Evolutionary conservation across 352 stramenopile genomes (phyloP).

Genomic region (Aphanomyces euteiches): DNA sequence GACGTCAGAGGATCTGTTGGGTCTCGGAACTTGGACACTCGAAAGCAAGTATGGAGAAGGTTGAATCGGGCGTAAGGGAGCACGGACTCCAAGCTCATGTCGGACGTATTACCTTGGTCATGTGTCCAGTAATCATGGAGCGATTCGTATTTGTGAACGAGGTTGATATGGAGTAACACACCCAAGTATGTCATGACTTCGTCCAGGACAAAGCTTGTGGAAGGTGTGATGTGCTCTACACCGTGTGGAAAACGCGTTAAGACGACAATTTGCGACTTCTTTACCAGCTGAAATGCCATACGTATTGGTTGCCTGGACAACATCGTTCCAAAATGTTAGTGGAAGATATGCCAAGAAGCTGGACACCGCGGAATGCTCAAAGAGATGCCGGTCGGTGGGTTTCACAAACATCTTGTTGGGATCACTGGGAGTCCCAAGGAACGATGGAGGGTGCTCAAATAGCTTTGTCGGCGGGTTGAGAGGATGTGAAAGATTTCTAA

Average conservation of each 20-base stretch:
- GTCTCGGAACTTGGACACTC: conserved; percentile 6
- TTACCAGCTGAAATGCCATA: conserved; percentile 3
- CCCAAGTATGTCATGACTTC: conserved; percentile 4
- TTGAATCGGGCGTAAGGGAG: neutral
- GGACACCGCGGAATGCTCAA: conserved; percentile 7
- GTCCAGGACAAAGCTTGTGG: neutral
- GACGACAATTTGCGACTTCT: no score
- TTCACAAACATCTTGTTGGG: neutral
- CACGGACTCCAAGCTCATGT: neutral
- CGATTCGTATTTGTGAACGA: neutral
- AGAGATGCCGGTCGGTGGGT: neutral
- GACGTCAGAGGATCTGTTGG: neutral
- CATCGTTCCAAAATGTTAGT: neutral
- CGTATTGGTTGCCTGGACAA: neutral
- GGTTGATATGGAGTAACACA: neutral
- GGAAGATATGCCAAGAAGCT: conserved; percentile 10
- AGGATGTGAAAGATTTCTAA: neutral
- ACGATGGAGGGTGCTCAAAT: neutral
- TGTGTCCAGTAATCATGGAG: conserved; percentile 3
- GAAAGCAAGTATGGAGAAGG: neutral
- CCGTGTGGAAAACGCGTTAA: no score
- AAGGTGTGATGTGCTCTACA: neutral
- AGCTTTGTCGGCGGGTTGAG: neutral
- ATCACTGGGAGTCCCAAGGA: neutral
- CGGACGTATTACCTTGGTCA: neutral